phyloP scores from a whole-genome alignment of 805 yeast genomes.

The Candida railenensis region DNA sequence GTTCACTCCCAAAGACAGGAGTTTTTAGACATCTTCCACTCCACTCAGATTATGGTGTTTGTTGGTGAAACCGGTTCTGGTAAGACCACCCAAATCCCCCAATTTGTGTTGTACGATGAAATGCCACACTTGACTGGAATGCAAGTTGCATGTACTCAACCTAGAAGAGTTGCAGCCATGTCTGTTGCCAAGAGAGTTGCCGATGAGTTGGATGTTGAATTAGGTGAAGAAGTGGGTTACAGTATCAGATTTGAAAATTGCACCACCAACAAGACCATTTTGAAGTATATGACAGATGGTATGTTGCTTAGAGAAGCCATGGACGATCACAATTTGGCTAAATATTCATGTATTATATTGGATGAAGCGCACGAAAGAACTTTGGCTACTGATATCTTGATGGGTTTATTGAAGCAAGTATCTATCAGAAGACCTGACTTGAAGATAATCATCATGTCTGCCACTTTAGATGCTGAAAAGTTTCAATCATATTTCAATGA shows the following conservation, averaged over 20 bases:
- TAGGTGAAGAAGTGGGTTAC: slow-evolving; percentile 96
- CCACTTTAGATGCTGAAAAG: slow-evolving; percentile 95
- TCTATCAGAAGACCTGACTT: slow-evolving; percentile 78
- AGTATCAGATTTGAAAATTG: slow-evolving; percentile 91
- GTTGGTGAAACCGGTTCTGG: slow-evolving; percentile 99
- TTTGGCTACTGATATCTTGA: slow-evolving; percentile 89
- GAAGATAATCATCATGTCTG: slow-evolving; percentile 94
- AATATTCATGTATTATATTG: slow-evolving; percentile 85
- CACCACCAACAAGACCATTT: slow-evolving; percentile 73
- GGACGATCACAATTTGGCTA: slow-evolving; percentile 82
- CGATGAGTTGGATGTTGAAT: slow-evolving; percentile 89
- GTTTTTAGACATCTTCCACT: slow-evolving; percentile 79
- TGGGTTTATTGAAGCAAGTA: slow-evolving; percentile 90
- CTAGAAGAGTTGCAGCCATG: slow-evolving; percentile 99
- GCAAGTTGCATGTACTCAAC: slow-evolving; percentile 94
- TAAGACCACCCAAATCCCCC: slow-evolving; percentile 98
- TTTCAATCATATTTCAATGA: slow-evolving; percentile 85
- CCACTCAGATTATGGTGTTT: slow-evolving; percentile 92
- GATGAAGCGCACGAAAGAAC: slow-evolving; percentile 99
- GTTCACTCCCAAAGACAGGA: slow-evolving; percentile 93
- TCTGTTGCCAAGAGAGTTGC: slow-evolving; percentile 97
- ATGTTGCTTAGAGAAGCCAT: slow-evolving; percentile 95
- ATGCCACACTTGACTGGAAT: slow-evolving; percentile 82
- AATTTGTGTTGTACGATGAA: slow-evolving; percentile 89
- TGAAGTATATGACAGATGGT: slow-evolving; percentile 98